Conservation (phyloP, 1,284 basidiomycete genomes). For the Rhodotorula sp. region DNA sequence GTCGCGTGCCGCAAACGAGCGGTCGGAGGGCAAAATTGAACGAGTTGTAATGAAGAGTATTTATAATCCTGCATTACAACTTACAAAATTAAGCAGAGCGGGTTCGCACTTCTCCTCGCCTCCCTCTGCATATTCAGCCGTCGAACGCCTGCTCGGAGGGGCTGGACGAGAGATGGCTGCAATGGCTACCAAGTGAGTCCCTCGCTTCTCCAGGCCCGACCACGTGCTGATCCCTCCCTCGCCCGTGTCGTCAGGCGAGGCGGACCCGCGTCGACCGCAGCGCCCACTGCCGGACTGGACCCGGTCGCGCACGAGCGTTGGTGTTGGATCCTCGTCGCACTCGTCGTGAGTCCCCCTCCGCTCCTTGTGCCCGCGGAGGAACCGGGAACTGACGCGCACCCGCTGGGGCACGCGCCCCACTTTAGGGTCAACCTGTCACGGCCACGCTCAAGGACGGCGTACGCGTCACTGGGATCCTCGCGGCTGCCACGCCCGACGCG, state of each 20-base stretch:
- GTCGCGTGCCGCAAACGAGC: no score
- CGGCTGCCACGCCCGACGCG: slow-evolving; percentile 59
- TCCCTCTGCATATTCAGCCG: no score
- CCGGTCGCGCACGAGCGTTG: slow-evolving; percentile 20
- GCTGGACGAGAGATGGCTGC: neutral
- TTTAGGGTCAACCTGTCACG: slow-evolving; percentile 50
- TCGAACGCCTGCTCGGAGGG: no score
- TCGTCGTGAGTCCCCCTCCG: slow-evolving; percentile 29
- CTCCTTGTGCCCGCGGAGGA: neutral
- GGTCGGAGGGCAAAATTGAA: no score
- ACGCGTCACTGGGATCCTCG: slow-evolving; percentile 68
- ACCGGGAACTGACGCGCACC: neutral
- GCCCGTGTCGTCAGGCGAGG: neutral
- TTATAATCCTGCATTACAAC: no score
- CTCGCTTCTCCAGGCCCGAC: neutral
- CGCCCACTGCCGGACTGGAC: no score
- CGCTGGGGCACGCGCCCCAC: neutral
- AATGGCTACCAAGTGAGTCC: neutral
- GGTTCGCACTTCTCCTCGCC: no score
- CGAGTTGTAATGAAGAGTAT: no score
- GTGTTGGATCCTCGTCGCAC: slow-evolving; percentile 33
- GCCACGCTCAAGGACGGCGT: slow-evolving; percentile 64
- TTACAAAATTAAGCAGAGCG: no score
- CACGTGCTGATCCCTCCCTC: neutral
- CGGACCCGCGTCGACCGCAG: neutral